Base-by-base conservation (phyloP, 768 basidiomycete species). In the Sistotremastrum suecicum region DNA sequence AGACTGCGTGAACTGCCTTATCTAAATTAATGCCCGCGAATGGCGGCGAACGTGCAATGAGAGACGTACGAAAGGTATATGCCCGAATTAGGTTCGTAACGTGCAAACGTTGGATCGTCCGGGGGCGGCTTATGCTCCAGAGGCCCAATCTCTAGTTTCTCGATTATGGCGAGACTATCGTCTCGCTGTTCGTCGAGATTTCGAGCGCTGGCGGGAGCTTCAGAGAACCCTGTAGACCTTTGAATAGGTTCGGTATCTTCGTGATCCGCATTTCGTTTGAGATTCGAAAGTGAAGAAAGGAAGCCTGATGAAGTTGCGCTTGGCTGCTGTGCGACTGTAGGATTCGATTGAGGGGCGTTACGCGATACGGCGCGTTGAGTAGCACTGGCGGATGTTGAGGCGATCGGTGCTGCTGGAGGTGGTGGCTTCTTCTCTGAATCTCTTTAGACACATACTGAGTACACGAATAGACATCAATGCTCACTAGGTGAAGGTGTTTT, bases 61-160 rank as follows among this genome's bases (percentile, higher is more conserved):
- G 20, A 9, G 28, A 72, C 86, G 48, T 57, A 95, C 92, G 62
- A 69, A 29, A 99, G 69, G 43, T 80, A 72, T 42, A 97, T 94
- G 4, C 81, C 76, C 31, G 90, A 92, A 63, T 95, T 85, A 1
- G 95, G 95, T 59, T 99, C 95, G 4, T 91, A 59, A 42, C 66
- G 72, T 50, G 81, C 68, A 56, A 92, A 99, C 10, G 66, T 54
- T 0, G 84, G 83, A 56, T 92, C 90, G 20, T 84, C 81, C 34
- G 66, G 64, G 0, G 78, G 74, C 10, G 84, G 66, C 9, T 65
- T 75, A 58, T 87, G 83, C 36, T 90, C 79, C 42, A 68, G 68
- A 5, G 92, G 89, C 0, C 92, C 92, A 40, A 78, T 68, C 51
- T 76, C 63, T 9, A 99, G 68, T 31, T 82, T 75, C 52, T 95